Conservation (phyloP, 768 basidiomycete genomes). For the Suillus fuscotomentosus region DNA sequence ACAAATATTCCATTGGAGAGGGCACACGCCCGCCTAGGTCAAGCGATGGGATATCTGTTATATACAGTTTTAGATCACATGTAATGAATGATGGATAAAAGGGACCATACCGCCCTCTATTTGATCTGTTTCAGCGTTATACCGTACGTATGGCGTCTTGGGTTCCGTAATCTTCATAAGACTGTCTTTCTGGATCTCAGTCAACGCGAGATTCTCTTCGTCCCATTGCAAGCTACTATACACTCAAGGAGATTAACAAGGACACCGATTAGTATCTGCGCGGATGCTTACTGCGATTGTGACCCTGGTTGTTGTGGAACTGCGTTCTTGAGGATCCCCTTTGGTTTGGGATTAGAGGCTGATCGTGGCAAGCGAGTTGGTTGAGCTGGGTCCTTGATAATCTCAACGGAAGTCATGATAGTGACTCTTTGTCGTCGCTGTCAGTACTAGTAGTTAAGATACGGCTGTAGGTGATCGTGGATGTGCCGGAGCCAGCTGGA, state of each 20-base stretch:
- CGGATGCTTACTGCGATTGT: constrained; percentile 49
- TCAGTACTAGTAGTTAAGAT: not conserved
- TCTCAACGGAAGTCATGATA: constrained; percentile 27
- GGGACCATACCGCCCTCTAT: constrained; percentile 73
- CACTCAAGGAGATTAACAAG: not conserved
- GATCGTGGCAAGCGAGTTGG: constrained; percentile 58
- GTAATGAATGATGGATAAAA: not conserved
- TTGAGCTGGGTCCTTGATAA: constrained; percentile 39
- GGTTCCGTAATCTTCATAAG: constrained; percentile 99
- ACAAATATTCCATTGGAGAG: constrained; percentile 36
- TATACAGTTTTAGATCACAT: not conserved
- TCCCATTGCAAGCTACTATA: constrained; percentile 85
- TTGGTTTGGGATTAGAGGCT: constrained; percentile 69
- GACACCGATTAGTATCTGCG: not conserved
- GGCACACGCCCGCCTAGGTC: constrained; percentile 43
- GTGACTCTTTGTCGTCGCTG: not conserved
- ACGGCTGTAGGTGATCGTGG: not conserved
- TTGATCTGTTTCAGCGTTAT: constrained; percentile 82
- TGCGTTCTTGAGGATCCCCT: constrained; percentile 88
- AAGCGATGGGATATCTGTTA: constrained; percentile 79
- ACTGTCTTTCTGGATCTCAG: constrained; percentile 93
- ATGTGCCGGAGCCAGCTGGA: not conserved
- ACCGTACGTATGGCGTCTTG: constrained; percentile 94
- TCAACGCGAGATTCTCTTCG: constrained; percentile 88
- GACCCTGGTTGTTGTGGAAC: constrained; percentile 42